A percentile compares a stretch with the other conserved stretches of the same genome.
Evolutionary conservation across 208 protist genomes (phyloP).

Genomic region (Trypanosoma grayi): DNA sequence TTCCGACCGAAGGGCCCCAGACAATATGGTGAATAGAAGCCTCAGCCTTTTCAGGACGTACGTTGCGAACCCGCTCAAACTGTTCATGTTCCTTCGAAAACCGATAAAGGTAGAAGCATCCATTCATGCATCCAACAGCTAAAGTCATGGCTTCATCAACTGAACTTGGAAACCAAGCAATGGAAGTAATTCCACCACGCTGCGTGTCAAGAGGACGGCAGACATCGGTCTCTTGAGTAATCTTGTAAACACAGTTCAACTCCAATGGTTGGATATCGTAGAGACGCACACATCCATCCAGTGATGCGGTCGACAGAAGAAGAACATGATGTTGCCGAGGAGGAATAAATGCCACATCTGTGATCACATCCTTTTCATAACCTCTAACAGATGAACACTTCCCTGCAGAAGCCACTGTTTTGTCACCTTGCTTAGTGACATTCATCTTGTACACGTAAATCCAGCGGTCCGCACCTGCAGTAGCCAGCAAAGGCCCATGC

Average conservation of each 20-base stretch:
- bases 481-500: slow-evolving; percentile 78
- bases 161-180: slow-evolving; percentile 83
- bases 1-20: slow-evolving; percentile 76
- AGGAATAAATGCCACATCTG: slow-evolving; percentile 84
- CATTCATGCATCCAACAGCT: slow-evolving; percentile 74
- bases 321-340: slow-evolving; percentile 75
- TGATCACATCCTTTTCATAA: slow-evolving; percentile 88
- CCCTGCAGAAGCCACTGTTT: slow-evolving; percentile 41
- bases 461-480: slow-evolving; percentile 78
- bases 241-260: slow-evolving; percentile 60
- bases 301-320: slow-evolving; percentile 80
- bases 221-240: slow-evolving; percentile 50
- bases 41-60: slow-evolving; percentile 32
- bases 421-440: slow-evolving; percentile 51
- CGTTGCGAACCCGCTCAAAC: slow-evolving; percentile 37
- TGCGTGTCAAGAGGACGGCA: slow-evolving; percentile 17
- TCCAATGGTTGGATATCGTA: slow-evolving; percentile 83
- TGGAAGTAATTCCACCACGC: slow-evolving; percentile 61
- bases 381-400: slow-evolving; percentile 66
- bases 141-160: slow-evolving; percentile 78
- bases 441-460: slow-evolving; percentile 85
- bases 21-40: slow-evolving; percentile 61
- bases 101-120: slow-evolving; percentile 73
- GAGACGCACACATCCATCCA: slow-evolving; percentile 83
- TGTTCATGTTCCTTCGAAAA: slow-evolving; percentile 59